Base-by-base conservation (phyloP, 371 early-diverging fungal genomes). In the Choanephora cucurbitarum region DNA sequence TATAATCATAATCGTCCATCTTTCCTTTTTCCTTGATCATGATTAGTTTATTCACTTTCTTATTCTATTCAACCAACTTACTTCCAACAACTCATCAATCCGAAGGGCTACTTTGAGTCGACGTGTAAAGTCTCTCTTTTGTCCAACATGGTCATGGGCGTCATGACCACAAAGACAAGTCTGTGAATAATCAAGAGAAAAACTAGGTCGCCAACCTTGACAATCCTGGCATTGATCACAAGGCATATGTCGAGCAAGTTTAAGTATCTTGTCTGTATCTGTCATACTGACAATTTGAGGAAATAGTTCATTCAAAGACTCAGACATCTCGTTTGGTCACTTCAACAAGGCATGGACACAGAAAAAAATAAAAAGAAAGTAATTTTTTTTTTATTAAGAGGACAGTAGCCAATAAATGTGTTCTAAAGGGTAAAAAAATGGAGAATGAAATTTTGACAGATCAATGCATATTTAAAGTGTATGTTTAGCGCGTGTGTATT, bases 221-320 rank as follows among this genome's bases (percentile, higher is more conserved):
- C 81, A 81, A 21, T 54, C 55, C 34, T 58, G 44, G 48, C 60
- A 57, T n/a, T 52, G 49, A 62, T 74, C 77, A 31, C 81, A 81
- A 9, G 79, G 74, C 52, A 77, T 70, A 31, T 75, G 73, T 28
- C 74, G 55, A 14, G 72, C 80, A 21, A 79, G 59, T 51, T 76
- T 75, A 28, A 73, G 54, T 39, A 75, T 66, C 57, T 72, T 67
- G 40, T 79, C 79, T 32, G 50, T 52, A 28, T 67, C 67, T 17
- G 44, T 67, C 49, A 63, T 51, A 11, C 22, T 33, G 0, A 37
- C 60, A 22, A 65, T 19, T 44, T 65, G 60, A 43, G 65, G 65
- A 48, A 65, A 65, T n/a, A 65, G 44, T 14, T 57, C 58, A 28
- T 57, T 28, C n/a, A 55, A 46, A 8, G 47, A 46, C 10, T 45